Evolutionary conservation across 305 asterid genomes (phyloP).

Genomic region (Fraxinus latifolia): DNA sequence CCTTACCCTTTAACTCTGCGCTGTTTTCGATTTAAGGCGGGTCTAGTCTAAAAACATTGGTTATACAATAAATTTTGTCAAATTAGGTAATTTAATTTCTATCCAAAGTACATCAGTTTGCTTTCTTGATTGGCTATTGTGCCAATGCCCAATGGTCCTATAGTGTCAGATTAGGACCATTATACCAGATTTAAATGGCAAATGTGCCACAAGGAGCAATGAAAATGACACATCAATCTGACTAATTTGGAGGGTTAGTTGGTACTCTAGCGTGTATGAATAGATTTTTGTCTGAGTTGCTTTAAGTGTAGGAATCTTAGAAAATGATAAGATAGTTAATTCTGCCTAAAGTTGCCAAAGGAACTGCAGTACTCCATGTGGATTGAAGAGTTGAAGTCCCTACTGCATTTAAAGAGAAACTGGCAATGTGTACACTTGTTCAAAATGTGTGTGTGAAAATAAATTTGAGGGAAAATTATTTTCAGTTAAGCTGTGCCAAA

Average conservation of each 20-base stretch:
- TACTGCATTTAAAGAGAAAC: neutral
- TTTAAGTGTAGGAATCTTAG: neutral
- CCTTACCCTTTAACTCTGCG: neutral
- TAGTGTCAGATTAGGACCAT: conserved; percentile 4
- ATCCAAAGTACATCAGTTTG: neutral
- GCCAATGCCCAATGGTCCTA: neutral
- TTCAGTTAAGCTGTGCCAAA: neutral
- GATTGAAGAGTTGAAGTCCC: conserved; percentile 4
- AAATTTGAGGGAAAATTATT: neutral
- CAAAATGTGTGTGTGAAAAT: neutral
- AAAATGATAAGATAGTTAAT: conserved; percentile 3
- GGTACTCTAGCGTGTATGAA: neutral
- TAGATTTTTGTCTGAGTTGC: neutral
- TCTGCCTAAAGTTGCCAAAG: neutral
- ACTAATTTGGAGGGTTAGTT: neutral
- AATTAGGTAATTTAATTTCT: neutral
- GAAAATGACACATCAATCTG: neutral
- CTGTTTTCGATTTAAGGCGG: neutral
- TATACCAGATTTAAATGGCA: neutral
- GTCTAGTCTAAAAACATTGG: neutral
- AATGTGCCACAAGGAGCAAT: neutral
- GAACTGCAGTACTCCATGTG: neutral
- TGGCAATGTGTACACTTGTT: neutral
- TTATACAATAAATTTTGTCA: neutral
- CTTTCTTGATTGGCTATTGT: neutral